Evolutionary conservation across 306 rosid species (phyloP), one percentile per base, ranked within the genome.

Genomic region (Astragalus membranaceus): DNA sequence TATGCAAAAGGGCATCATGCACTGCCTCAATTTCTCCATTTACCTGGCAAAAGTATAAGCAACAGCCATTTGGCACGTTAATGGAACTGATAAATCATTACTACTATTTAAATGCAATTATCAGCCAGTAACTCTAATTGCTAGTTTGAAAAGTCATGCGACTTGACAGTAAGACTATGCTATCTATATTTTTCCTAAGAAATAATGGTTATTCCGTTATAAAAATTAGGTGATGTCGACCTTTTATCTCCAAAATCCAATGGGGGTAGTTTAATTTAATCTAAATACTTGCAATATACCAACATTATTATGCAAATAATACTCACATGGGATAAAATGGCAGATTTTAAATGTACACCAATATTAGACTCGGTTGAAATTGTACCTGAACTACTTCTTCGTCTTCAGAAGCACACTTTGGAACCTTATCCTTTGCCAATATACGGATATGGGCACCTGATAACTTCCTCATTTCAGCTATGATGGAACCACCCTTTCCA

Each of bases 391-490:
- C 86, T 35, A 91, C 89, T 87, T 89, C 96, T 81, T 91, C 99
- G 32, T 95, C 96, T 72, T 85, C 95, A 41, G 85, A 84, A 78
- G 85, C 97, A 70, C 95, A 89, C 77, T 80, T 95, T 4, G 95
- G 99, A 75, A 82, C 75, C 75, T 91, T 92, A 70, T 89, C 99
- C 83, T 91, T 95, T 73, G 85, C 88, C 79, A 89, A 60, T 78
- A 95, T 82, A 20, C 92, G 97, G 65, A 95, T 95, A 80, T 91
- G 87, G 43, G 99, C 92, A 39, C 89, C 84, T 37, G 99, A 86
- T 64, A 81, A 83, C 86, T 91, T 91, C 82, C 99, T 87, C 99
- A 95, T 95, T 82, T 95, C 99, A 17, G 88, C 77, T 67, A 95
- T 91, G 73, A 95, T 80, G 68, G 92, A 78, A 69, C 99, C 99